A percentile compares a stretch with the other conserved stretches of the same genome.
phyloP scores from a whole-genome alignment of 2,329 filamentous ascomycete genomes.

The Pseudocercospora fijiensis region DNA sequence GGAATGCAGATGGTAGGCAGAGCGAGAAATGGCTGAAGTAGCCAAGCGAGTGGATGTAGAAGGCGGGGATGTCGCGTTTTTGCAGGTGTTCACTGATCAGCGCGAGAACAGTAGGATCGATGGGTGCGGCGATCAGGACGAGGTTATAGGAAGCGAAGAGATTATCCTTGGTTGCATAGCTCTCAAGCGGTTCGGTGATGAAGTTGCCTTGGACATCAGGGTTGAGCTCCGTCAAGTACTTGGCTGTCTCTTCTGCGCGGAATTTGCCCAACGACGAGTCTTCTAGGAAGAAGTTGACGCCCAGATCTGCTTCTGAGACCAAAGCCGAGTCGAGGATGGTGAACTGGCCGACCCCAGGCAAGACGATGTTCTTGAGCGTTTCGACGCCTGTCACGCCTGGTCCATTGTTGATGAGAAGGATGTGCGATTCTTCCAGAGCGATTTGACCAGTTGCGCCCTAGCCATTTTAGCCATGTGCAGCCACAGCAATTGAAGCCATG shows the following conservation, averaged over 20 bases:
- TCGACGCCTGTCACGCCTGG: constrained; percentile 86
- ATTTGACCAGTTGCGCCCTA: constrained; percentile 80
- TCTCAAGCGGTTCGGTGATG: constrained; percentile 52
- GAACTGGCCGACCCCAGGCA: constrained; percentile 88
- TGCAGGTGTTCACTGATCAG: constrained; percentile 53
- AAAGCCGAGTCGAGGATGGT: constrained; percentile 79
- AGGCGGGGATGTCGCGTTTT: constrained; percentile 66
- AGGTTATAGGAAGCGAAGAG: constrained; percentile 55
- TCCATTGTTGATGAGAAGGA: constrained; percentile 86
- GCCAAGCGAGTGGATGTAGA: constrained; percentile 84
- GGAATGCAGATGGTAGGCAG: constrained; percentile 73
- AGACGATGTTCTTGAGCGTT: constrained; percentile 92
- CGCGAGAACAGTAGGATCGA: constrained; percentile 53
- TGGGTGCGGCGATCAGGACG: constrained; percentile 61
- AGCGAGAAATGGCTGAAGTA: constrained; percentile 91
- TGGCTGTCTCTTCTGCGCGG: constrained; percentile 74
- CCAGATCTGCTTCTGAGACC: constrained; percentile 80
- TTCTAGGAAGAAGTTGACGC: constrained; percentile 96
- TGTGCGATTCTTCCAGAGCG: constrained; percentile 83
- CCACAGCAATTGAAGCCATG: neutral
- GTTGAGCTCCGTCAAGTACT: constrained; percentile 81
- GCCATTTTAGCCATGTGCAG: neutral
- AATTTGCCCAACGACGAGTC: constrained; percentile 72
- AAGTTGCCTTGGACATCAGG: constrained; percentile 83
- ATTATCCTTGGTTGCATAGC: constrained; percentile 45